A percentile compares a stretch with the other conserved stretches of the same genome.
These are phyloP conservation scores for Ceratobasidium sp. DNA, from an alignment of 1,284 basidiomycete genomes.

Conservation along the genomic window DNA sequence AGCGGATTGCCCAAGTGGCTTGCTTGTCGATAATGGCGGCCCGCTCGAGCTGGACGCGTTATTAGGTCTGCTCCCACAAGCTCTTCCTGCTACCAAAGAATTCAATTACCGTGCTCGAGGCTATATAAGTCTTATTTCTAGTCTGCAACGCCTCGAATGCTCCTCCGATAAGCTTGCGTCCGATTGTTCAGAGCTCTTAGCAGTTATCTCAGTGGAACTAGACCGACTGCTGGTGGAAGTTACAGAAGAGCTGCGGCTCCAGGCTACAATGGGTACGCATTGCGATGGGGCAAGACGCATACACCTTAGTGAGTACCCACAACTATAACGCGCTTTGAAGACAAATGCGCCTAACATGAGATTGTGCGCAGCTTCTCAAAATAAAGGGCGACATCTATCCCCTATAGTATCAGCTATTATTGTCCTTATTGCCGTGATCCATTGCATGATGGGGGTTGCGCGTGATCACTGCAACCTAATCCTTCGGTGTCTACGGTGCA, in stretches of 20 bases:
- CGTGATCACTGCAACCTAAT: neutral
- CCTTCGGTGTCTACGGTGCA: neutral
- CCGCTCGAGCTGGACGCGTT: no score
- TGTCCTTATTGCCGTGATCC: neutral
- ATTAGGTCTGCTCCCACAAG: neutral
- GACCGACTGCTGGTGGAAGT: neutral
- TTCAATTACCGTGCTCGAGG: neutral
- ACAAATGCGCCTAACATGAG: no score
- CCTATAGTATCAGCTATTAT: neutral
- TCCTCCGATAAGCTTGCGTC: neutral
- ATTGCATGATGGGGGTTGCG: slow-evolving; percentile 10
- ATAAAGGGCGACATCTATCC: neutral
- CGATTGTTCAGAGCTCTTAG: neutral
- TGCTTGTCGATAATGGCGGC: no score
- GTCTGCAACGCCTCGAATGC: neutral
- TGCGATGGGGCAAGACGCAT: neutral
- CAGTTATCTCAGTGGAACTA: slow-evolving; percentile 1
- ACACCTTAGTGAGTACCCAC: neutral
- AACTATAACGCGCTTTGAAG: no score
- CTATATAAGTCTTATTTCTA: neutral
- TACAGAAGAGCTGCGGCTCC: neutral
- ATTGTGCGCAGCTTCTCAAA: neutral
- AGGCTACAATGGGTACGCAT: neutral
- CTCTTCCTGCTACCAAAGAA: neutral
- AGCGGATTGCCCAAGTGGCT: no score